A percentile compares a stretch with the other conserved stretches of the same genome.
phyloP scores from a whole-genome alignment of 2,329 filamentous ascomycete species.

The Zymoseptoria pseudotritici region DNA sequence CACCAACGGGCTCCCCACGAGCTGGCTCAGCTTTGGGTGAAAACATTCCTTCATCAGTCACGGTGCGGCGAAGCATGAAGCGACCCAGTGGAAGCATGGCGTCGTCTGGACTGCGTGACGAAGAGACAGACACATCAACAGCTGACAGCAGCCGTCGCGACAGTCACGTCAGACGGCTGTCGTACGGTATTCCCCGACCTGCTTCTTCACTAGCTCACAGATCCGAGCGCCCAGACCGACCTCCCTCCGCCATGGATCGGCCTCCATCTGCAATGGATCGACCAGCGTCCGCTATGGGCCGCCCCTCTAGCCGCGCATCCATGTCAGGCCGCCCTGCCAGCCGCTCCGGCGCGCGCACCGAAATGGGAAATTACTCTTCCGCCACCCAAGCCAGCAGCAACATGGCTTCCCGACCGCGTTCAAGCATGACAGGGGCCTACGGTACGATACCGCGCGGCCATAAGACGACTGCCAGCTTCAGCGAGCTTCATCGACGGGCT shows the following conservation, averaged over 20 bases:
- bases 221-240: conserved; percentile 23
- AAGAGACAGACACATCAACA: conserved; percentile 11
- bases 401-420: conserved; percentile 50
- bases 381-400: conserved; percentile 4
- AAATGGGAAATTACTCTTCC: conserved; percentile 29
- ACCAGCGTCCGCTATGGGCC: conserved; percentile 40
- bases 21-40: conserved; percentile 25
- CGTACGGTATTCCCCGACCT: conserved; percentile 39
- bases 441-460: conserved; percentile 19
- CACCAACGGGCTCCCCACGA: conserved; percentile 73
- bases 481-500: conserved; percentile 30
- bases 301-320: conserved; percentile 63
- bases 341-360: conserved; percentile 39
- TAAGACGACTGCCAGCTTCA: conserved; percentile 21
- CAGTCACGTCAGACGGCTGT: conserved; percentile 39
- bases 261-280: conserved; percentile 34
- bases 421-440: conserved; percentile 58
- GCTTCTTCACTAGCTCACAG: conserved; percentile 19
- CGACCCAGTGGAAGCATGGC: conserved; percentile 47
- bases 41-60: conserved; percentile 49
- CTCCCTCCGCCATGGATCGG: conserved; percentile 20
- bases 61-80: conserved; percentile 59
- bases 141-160: conserved; percentile 15
- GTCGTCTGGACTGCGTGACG: conserved; percentile 27
- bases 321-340: conserved; percentile 16